These are phyloP conservation scores for Fusarium algeriense DNA, from an alignment of 2,329 filamentous ascomycete genomes.

Conservation along the genomic window DNA sequence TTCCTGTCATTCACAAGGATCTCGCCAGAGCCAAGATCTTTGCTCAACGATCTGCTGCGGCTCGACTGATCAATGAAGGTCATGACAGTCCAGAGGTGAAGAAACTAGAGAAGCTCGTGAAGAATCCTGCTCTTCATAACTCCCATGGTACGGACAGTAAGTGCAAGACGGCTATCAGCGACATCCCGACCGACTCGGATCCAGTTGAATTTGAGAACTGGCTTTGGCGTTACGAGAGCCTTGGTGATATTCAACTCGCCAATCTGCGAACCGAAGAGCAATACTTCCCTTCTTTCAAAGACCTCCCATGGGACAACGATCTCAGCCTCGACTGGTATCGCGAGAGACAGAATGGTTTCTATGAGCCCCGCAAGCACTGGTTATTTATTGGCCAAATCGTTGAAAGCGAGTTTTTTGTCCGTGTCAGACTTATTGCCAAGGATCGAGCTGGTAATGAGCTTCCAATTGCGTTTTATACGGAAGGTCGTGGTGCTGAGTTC, in stretches of 20 bases:
- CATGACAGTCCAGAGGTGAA: not conserved
- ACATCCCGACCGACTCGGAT: not conserved
- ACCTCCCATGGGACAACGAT: not conserved
- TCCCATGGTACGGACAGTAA: not conserved
- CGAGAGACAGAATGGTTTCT: not conserved
- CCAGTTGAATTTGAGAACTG: slow-evolving; percentile 1
- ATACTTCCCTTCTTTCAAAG: slow-evolving; percentile 11
- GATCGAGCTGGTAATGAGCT: slow-evolving; percentile 15
- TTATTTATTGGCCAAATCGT: slow-evolving; percentile 31
- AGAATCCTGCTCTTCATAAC: not conserved
- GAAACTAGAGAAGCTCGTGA: not conserved
- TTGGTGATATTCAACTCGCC: not conserved
- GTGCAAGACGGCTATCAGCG: not conserved
- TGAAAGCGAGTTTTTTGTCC: not conserved
- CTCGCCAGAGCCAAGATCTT: slow-evolving; percentile 20
- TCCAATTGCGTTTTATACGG: slow-evolving; percentile 8
- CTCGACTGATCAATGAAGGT: not conserved
- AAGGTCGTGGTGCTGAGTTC: not conserved
- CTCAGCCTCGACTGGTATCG: not conserved
- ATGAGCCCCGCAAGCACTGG: slow-evolving; percentile 24
- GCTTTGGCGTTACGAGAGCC: slow-evolving; percentile 3
- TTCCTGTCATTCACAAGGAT: slow-evolving; percentile 1
- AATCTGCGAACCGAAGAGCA: not conserved
- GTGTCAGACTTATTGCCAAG: slow-evolving; percentile 9
- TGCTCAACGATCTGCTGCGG: not conserved